These are phyloP conservation scores for Neopestalotiopsis sp. DNA, from an alignment of 2,329 filamentous ascomycete species.

Conservation along the genomic window DNA sequence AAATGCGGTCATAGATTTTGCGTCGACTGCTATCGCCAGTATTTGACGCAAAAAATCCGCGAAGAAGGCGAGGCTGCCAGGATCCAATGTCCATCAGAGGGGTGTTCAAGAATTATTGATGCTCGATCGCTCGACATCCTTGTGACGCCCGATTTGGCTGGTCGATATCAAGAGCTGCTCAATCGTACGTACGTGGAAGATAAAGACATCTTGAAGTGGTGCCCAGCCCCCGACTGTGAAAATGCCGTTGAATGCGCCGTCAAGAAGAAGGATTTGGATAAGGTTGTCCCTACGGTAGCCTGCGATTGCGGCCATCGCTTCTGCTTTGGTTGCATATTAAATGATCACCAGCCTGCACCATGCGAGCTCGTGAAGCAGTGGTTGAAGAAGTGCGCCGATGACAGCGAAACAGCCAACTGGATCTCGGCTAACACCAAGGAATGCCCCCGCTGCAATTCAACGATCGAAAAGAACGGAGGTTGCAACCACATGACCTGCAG, in stretches of 20 bases:
- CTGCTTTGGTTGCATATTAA: constrained; percentile 91
- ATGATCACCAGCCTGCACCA: constrained; percentile 91
- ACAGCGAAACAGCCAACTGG: constrained; percentile 98
- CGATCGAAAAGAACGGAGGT: constrained; percentile 90
- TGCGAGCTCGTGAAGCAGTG: constrained; percentile 91
- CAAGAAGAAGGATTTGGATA: constrained; percentile 84
- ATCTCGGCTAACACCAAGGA: constrained; percentile 99
- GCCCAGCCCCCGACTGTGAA: constrained; percentile 94
- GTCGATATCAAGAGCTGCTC: constrained; percentile 81
- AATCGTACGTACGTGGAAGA: constrained; percentile 97
- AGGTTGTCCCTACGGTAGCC: constrained; percentile 86
- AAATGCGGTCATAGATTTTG: constrained; percentile 95
- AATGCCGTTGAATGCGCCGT: constrained; percentile 89
- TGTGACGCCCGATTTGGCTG: constrained; percentile 59
- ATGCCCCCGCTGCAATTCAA: constrained; percentile 93
- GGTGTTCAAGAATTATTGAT: constrained; percentile 89
- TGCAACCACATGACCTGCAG: constrained; percentile 47
- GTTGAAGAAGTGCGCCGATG: constrained; percentile 98
- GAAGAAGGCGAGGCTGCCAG: constrained; percentile 94
- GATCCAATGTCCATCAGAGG: constrained; percentile 90
- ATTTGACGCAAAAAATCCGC: constrained; percentile 89
- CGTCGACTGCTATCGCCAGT: constrained; percentile 89
- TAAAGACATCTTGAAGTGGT: constrained; percentile 95
- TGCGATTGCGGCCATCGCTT: constrained; percentile 87
- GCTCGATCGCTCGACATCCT: constrained; percentile 85